These are phyloP conservation scores for Trichoderma simmonsii DNA, from an alignment of 2,329 filamentous ascomycete genomes.

Conservation along the genomic window DNA sequence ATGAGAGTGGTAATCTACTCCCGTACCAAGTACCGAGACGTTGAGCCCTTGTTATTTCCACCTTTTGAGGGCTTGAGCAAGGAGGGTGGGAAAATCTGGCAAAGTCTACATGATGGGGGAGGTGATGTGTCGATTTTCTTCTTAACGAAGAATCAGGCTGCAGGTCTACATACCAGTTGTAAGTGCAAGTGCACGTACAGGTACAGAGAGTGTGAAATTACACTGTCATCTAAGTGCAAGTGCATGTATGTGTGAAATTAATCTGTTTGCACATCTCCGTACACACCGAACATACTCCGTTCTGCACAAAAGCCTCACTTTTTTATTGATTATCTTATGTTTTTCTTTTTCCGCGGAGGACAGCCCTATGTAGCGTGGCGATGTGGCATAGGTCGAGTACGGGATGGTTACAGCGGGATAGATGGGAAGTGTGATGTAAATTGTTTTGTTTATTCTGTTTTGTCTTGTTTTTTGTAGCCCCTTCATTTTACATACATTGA, in stretches of 20 bases:
- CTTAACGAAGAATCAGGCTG: not conserved
- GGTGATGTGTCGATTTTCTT: not conserved
- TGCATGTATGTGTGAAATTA: not conserved
- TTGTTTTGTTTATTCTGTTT: not conserved
- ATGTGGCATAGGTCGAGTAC: not conserved
- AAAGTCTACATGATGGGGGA: not conserved
- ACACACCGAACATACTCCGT: not conserved
- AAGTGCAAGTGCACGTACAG: not conserved
- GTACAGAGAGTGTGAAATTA: not conserved
- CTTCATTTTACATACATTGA: conserved; percentile 6
- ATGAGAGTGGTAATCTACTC: not conserved
- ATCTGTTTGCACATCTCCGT: not conserved
- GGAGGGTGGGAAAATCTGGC: not conserved
- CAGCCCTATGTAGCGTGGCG: not conserved
- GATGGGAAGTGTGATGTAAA: not conserved
- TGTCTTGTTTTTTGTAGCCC: not conserved
- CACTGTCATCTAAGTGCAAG: no score
- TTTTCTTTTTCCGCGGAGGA: not conserved
- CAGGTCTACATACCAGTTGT: not conserved
- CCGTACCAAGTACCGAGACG: not conserved
- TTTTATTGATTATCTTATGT: not conserved
- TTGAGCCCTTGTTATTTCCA: not conserved
- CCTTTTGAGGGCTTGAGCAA: not conserved
- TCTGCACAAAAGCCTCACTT: not conserved
- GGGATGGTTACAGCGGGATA: not conserved